Conservation (phyloP, 768 basidiomycete genomes). For the Leucocoprinus sp. region DNA sequence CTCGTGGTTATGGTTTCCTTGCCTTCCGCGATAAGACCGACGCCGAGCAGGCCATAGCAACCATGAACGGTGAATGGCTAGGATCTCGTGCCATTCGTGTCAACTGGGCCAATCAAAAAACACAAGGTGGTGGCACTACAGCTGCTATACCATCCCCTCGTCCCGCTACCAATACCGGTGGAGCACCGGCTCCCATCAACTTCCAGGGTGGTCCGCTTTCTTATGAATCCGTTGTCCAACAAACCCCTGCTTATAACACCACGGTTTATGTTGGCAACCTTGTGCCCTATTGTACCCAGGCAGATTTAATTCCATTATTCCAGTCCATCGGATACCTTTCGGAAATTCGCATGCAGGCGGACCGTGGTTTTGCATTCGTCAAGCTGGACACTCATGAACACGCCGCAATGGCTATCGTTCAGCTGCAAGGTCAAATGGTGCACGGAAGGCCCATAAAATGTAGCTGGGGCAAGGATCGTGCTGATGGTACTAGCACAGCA, state of each 20-base stretch:
- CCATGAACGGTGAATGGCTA: slow-evolving; percentile 99
- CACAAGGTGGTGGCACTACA: slow-evolving; percentile 51
- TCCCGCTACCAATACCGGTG: slow-evolving; percentile 30
- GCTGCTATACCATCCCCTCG: slow-evolving; percentile 32
- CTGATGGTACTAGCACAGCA: slow-evolving; percentile 56
- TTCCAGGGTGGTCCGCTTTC: slow-evolving; percentile 84
- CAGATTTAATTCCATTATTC: slow-evolving; percentile 96
- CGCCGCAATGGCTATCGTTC: slow-evolving; percentile 96
- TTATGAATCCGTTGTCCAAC: slow-evolving; percentile 89
- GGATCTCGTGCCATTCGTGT: slow-evolving; percentile 97
- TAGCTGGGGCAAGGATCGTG: slow-evolving; percentile 97
- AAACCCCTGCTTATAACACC: slow-evolving; percentile 89
- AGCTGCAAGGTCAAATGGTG: slow-evolving; percentile 94
- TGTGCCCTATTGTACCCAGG: slow-evolving; percentile 94
- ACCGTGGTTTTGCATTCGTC: slow-evolving; percentile 98
- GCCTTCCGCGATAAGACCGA: slow-evolving; percentile 99
- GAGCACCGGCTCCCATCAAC: slow-evolving; percentile 82
- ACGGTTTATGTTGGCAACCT: slow-evolving; percentile 99
- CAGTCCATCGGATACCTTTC: slow-evolving; percentile 98
- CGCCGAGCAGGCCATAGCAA: slow-evolving; percentile 97
- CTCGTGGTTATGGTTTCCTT: slow-evolving; percentile 95
- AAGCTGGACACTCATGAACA: slow-evolving; percentile 98
- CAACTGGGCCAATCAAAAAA: slow-evolving; percentile 99
- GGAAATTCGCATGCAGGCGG: slow-evolving; percentile 98
- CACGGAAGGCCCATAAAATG: slow-evolving; percentile 97